Base-by-base conservation (phyloP, 2,329 filamentous ascomycete species). In the Seiridium unicorne region DNA sequence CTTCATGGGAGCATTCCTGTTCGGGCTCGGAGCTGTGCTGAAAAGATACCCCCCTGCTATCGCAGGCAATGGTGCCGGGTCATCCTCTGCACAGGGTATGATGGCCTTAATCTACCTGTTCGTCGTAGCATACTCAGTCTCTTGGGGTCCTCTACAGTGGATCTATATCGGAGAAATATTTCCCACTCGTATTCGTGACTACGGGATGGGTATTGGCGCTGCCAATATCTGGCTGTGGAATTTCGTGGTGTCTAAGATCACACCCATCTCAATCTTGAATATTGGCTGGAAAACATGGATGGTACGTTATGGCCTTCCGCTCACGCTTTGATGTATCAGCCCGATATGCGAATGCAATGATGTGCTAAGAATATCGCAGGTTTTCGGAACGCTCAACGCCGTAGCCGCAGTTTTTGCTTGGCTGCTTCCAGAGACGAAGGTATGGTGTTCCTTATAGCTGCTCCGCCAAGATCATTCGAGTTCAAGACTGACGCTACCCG, bases 51-150 rank as follows among this genome's bases (percentile, higher is more conserved):
- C 75, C 0, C 70, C 73, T 1, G 68, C 68, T 2, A 59, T 53
- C 13, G 31, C 65, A 2, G 67, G 65, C 3, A 62, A 71, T 34
- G 63, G 68, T 4, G 63, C 63, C 0, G 70, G 79, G 11, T 73
- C 74, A 1, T 66, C 74, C 54, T 75, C 76, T 1, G 80, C 78
- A 0, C 80, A 83, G 38, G 77, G 77, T 2, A 85, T 81, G 0
- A 74, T 86, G 1, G 77, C 78, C 0, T 70, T 86, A 10, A 84
- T 85, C 57, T 85, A 85, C 65, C 72, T 85, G 4, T 81, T 81
- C 61, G 81, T 85, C 34, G 78, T 82, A 47, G 75, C 75, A 3
- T 83, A 83, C 63, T 81, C 81, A 44, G 78, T 81, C 48, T 76
- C 73, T 9, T 83, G 79, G 80, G 80, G 80, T 0, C 79, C 79